Evolutionary conservation across 345 rosid species (phyloP), one percentile per base, ranked within the genome.

Genomic region (Jatropha curcas): DNA sequence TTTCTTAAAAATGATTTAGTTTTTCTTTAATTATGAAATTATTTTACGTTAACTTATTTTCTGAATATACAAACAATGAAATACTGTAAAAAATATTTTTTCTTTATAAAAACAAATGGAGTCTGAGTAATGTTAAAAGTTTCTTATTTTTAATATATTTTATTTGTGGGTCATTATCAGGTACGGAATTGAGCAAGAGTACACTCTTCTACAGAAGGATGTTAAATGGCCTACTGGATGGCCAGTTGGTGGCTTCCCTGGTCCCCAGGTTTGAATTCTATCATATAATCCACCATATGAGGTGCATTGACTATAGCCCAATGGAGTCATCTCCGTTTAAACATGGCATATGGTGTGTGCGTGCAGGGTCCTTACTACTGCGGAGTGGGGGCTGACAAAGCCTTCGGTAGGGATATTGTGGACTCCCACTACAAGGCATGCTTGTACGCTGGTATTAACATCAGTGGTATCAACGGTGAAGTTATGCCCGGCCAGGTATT

Each of bases 371-470:
- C 98, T 0, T 92, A 90, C 82, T 92, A 90, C 77, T 90, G 98
- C 52, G 94, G 93, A 24, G 82, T 72, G 1, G 98, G 98, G 1
- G 97, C 97, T 46, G 94, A 90, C 73, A 93, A 90, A 81, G 87
- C 97, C 24, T 86, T 89, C 22, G 94, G 98, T 5, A 74, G 94
- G 37, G 94, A 93, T 73, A 87, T 93, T 0, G 92, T 88, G 6
- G 85, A 93, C 50, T 53, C 98, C 4, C 97, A 93, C 70, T 93
- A 89, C 87, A 93, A 90, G 80, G 94, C 98, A 2, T 90, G 98
- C 74, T 81, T 93, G 52, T 93, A 88, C 66, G 90, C 96, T 16
- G 94, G 94, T 1, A 86, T 93, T 59, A 82, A 81, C 78, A 83
- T 92, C 59, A 84, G 93, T 34, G 98, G 98, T 22, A 88, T 88